Base-by-base conservation (phyloP, 176 grass and related monocot genomes). In the Elaeis guineensis region DNA sequence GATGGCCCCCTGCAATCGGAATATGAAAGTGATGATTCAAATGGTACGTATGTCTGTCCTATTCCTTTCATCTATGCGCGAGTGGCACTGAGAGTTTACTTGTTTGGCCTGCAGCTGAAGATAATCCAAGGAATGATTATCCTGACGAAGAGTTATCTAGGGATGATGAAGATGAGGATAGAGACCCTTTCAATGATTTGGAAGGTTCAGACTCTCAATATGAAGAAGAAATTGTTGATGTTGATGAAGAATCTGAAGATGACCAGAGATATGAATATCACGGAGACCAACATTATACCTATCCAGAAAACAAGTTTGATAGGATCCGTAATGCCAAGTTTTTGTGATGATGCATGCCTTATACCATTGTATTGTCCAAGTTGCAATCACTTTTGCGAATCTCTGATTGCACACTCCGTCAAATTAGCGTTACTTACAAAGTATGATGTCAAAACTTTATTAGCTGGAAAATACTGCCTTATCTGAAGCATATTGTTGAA, bases 1-100 rank as follows among this genome's bases (percentile, higher is more conserved):
- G 83, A 84, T 58, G 69, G 58, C 15, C 58, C 80, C 49, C 26
- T 70, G 20, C 56, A 82, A 3, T 82, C 73, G 50, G 86, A 79
- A 0, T 90, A 90, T 75, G 90, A 84, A 29, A 95, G 79, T 26
- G 90, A 95, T 59, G 90, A 95, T 74, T 95, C 90, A n/a, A 95
- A 95, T 77, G 86, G 90, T 90, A 1, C 61, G 20, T 64, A 1
- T 64, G 20, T 64, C 17, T 44, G 5, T 18, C 19, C 52, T 51
- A 19, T 62, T 44, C 20, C 16, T 70, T 55, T 53, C 17, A 54
- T 1, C 28, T 51, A 3, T 22, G 2, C 3, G 35, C 2, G 11
- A 0, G 35, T 14, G 7, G 35, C 35, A 14, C 1, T 44, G 35
- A 44, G 2, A 44, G 14, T 14, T n/a, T 32, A 57, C 28, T 79